Conservation (phyloP, 352 stramenopile species). For the Phytopythium ostracodes region DNA sequence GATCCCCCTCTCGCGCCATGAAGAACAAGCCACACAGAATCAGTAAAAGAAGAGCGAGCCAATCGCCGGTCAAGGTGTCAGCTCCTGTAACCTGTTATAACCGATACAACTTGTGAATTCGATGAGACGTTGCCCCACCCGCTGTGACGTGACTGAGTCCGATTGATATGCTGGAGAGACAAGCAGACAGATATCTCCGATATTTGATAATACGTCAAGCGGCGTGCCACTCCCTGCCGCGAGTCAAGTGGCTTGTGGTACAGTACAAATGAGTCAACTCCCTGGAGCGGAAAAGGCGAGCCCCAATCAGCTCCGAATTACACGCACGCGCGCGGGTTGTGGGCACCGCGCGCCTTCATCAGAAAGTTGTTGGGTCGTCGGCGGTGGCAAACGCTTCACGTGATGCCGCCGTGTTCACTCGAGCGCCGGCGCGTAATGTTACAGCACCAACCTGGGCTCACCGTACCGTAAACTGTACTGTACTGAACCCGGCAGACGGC, state of each 20-base stretch:
- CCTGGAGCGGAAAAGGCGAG: neutral
- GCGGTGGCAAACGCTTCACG: neutral
- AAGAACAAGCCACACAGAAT: neutral
- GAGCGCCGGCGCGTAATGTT: neutral
- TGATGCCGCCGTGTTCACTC: no score
- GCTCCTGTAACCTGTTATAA: neutral
- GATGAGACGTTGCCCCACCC: neutral
- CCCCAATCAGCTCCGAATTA: neutral
- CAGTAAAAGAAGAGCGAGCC: neutral
- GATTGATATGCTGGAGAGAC: neutral
- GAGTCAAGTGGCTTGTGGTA: neutral
- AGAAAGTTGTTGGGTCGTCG: neutral
- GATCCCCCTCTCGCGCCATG: neutral
- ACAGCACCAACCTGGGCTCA: neutral
- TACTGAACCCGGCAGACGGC: neutral
- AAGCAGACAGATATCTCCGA: neutral
- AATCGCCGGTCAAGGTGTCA: neutral
- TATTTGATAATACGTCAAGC: conserved; percentile 1
- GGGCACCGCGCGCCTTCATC: neutral
- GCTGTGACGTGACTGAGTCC: neutral
- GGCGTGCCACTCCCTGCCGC: neutral
- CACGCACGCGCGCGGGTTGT: conserved; percentile 1
- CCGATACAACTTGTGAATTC: neutral
- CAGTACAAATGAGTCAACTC: no score
- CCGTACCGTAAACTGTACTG: neutral